Conservation (phyloP, 108 stramenopile species). For the Epipyxis sp. region DNA sequence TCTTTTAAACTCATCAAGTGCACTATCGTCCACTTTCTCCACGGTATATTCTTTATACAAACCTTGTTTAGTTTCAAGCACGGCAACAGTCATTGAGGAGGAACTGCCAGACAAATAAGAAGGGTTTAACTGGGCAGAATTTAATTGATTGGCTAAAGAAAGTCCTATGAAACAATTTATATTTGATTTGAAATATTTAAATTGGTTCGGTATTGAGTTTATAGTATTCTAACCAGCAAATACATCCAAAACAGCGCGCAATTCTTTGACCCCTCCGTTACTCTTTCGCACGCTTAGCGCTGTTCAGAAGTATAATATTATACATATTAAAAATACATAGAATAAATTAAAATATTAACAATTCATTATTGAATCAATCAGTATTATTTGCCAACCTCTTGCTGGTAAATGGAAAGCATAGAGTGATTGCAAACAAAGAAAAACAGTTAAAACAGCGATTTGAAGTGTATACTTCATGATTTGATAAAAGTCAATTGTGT, state of each 20-base stretch:
- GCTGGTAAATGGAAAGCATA: no score
- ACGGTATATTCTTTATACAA: slow-evolving; percentile 35
- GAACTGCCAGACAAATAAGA: background rate
- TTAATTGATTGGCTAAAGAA: background rate
- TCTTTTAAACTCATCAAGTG: slow-evolving; percentile 69
- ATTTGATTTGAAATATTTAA: background rate
- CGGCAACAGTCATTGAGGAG: slow-evolving; percentile 12
- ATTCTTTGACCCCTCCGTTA: background rate
- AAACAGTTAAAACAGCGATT: no score
- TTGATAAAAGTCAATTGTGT: no score
- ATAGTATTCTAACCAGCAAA: background rate
- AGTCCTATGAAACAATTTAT: background rate
- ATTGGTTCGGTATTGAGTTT: background rate
- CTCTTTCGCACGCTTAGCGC: background rate
- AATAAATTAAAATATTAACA: no score
- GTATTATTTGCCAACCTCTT: no score
- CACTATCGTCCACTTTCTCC: slow-evolving; percentile 20
- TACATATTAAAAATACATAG: no score
- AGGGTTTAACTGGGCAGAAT: background rate
- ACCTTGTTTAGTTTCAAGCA: slow-evolving; percentile 24
- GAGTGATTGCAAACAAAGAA: no score
- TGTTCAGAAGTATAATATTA: no score
- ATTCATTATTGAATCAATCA: no score
- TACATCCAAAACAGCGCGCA: background rate
- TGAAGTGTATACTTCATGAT: no score